Evolutionary conservation across 805 yeast species (phyloP).

Genomic region (Candida sphagnicola): DNA sequence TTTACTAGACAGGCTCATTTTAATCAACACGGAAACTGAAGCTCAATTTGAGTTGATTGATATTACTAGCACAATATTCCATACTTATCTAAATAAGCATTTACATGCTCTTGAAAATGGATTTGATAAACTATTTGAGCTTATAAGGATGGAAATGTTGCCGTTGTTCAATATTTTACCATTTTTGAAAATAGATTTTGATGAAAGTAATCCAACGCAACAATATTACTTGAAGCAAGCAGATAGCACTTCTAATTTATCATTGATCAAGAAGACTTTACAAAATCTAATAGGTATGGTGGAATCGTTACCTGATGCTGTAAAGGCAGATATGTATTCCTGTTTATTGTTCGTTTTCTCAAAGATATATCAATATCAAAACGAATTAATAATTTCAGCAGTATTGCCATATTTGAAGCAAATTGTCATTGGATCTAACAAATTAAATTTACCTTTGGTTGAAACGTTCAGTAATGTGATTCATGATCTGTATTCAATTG

Average conservation of each 20-base stretch:
- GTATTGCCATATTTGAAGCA: conserved; percentile 42
- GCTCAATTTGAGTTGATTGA: conserved; percentile 50
- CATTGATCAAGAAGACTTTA: conserved; percentile 46
- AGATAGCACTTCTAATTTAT: conserved; percentile 34
- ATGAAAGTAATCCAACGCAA: conserved; percentile 22
- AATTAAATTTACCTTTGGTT: conserved; percentile 17
- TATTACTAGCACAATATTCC: conserved; percentile 27
- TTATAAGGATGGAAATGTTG: conserved; percentile 64
- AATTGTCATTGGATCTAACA: conserved; percentile 22
- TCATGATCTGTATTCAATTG: conserved; percentile 15
- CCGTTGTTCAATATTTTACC: conserved; percentile 62
- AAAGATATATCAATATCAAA: conserved; percentile 44
- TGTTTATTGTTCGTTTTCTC: conserved; percentile 65
- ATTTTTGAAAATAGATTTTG: conserved; percentile 46
- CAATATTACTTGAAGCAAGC: conserved; percentile 23
- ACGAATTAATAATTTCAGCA: conserved; percentile 42
- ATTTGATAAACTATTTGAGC: conserved; percentile 79
- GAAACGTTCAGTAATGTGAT: conserved; percentile 23
- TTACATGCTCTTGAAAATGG: conserved; percentile 43
- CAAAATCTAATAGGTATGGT: conserved; percentile 59
- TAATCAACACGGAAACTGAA: conserved; percentile 59
- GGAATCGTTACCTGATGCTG: conserved; percentile 59
- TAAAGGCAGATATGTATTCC: conserved; percentile 66
- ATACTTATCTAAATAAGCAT: conserved; percentile 29
- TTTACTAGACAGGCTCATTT: conserved; percentile 64